phyloP scores from a whole-genome alignment of 805 yeast genomes.

The Wickerhamiella bombiphila region DNA sequence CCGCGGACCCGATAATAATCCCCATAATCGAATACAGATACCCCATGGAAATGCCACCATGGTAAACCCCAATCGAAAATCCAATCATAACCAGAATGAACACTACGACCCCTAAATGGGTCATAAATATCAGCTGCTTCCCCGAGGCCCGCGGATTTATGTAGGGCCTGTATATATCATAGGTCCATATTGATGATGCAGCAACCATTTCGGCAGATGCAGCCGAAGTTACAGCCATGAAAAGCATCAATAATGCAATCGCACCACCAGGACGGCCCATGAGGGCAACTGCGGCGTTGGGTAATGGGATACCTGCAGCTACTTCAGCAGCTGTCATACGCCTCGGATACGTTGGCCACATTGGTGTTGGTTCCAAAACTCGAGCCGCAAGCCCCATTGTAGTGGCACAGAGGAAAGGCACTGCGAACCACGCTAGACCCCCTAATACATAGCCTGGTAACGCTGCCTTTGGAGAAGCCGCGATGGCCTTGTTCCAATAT shows the following conservation, averaged over 20 bases:
- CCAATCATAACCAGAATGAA: conserved; percentile 53
- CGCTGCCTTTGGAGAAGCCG: conserved; percentile 29
- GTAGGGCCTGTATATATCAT: conserved; percentile 66
- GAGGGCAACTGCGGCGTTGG: conserved; percentile 61
- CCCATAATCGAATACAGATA: conserved; percentile 76
- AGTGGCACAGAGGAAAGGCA: conserved; percentile 27
- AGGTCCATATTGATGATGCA: conserved; percentile 64
- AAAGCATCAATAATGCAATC: conserved; percentile 55
- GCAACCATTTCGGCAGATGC: conserved; percentile 78
- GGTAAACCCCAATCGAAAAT: conserved; percentile 60
- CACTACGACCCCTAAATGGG: conserved; percentile 47
- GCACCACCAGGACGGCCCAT: conserved; percentile 79
- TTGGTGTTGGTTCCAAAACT: conserved; percentile 44
- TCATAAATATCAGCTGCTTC: conserved; percentile 44
- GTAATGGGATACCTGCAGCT: conserved; percentile 46
- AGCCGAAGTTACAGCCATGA: conserved; percentile 81
- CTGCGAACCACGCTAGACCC: conserved; percentile 32
- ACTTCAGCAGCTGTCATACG: conserved; percentile 50
- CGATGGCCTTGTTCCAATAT: conserved; percentile 30
- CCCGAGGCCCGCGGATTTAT: conserved; percentile 63
- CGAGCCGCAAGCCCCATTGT: conserved; percentile 28
- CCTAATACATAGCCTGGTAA: conserved; percentile 34
- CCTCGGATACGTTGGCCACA: conserved; percentile 68
- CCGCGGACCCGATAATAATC: conserved; percentile 37
- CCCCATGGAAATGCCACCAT: conserved; percentile 74